A percentile compares a stretch with the other conserved stretches of the same genome.
These are phyloP conservation scores for Phellopilus nigrolimitatus DNA, from an alignment of 1,284 basidiomycete species.

Conservation along the genomic window DNA sequence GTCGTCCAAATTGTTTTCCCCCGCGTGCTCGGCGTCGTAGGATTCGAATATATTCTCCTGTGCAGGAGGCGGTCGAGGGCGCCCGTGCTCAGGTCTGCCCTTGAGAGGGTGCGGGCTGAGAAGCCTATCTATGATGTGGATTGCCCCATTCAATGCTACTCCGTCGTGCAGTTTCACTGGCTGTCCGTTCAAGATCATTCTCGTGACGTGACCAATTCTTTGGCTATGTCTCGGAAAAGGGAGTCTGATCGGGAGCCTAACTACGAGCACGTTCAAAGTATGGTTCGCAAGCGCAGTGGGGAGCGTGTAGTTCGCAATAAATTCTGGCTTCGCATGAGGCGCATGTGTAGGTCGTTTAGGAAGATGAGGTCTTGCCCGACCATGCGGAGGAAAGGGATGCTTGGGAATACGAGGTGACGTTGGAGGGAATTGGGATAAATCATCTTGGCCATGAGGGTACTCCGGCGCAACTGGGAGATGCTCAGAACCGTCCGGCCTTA, in stretches of 20 bases:
- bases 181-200: conserved; percentile 50
- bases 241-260: conserved; percentile 39
- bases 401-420: no score
- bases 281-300: conserved; percentile 47
- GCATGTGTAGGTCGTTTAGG: background rate
- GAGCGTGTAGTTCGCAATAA: conserved; percentile 42
- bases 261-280: conserved; percentile 44
- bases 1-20: conserved; percentile 30
- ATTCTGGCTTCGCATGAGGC: conserved; percentile 32
- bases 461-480: no score
- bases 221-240: conserved; percentile 26
- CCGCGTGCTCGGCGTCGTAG: conserved; percentile 23
- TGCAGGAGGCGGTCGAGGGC: conserved; percentile 16
- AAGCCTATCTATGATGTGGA: conserved; percentile 50
- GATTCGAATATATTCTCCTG: no score
- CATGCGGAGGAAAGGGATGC: no score
- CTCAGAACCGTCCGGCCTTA: no score
- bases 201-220: conserved; percentile 36
- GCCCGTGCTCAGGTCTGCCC: background rate
- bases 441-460: no score
- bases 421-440: no score
- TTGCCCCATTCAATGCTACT: conserved; percentile 56
- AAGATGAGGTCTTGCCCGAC: background rate
- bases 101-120: conserved; percentile 40
- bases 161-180: conserved; percentile 47